Conservation (phyloP, 768 basidiomycete species). For the Daedaleopsis sinensis region DNA sequence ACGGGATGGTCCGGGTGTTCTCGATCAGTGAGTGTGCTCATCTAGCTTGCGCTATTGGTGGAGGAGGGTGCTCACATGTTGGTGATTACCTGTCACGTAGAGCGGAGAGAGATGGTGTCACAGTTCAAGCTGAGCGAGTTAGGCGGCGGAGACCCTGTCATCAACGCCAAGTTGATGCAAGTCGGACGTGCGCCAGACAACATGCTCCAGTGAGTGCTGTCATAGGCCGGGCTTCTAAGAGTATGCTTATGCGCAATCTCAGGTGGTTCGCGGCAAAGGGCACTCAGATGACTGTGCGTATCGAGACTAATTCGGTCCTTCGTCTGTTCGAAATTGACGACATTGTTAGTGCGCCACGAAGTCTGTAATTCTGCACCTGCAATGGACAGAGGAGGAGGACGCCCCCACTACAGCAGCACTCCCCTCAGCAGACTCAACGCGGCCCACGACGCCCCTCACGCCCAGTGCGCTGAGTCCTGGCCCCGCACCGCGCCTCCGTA, state of each 20-base stretch:
- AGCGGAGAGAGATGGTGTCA: conserved; percentile 84
- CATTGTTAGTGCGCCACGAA: conserved; percentile 78
- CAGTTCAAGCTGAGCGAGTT: conserved; percentile 88
- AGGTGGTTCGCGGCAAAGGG: conserved; percentile 93
- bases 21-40: conserved; percentile 70
- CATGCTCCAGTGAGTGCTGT: conserved; percentile 71
- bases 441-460: conserved; percentile 26
- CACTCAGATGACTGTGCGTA: conserved; percentile 81
- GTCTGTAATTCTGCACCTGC: conserved; percentile 80
- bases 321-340: not conserved
- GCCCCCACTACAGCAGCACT: conserved; percentile 16
- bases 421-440: conserved; percentile 20
- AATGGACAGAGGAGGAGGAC: conserved; percentile 78
- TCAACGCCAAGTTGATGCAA: conserved; percentile 70
- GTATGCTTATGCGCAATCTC: conserved; percentile 5
- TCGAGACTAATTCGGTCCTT: not conserved
- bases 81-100: conserved; percentile 34
- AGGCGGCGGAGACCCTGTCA: conserved; percentile 63
- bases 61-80: not conserved
- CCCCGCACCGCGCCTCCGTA: conserved; percentile 38
- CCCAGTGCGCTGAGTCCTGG: conserved; percentile 23
- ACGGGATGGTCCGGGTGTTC: conserved; percentile 89
- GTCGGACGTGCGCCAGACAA: conserved; percentile 84
- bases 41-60: not conserved
- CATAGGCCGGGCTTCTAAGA: not conserved